Evolutionary conservation across 2,329 filamentous ascomycete genomes (phyloP).

Genomic region (Leptographium lundbergii): DNA sequence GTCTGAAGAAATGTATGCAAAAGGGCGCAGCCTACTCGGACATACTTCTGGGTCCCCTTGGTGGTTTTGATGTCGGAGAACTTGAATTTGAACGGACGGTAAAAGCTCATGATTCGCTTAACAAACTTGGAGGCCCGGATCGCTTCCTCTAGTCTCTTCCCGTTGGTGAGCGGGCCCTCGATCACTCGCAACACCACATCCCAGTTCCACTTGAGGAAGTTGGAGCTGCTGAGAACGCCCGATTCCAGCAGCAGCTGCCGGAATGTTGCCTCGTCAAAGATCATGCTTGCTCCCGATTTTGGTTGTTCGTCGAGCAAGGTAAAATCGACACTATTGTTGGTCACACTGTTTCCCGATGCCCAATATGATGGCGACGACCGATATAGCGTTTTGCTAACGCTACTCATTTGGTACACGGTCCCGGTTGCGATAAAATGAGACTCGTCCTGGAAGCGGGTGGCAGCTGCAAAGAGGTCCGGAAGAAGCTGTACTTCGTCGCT

Average conservation of each 20-base stretch:
- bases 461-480: constrained; percentile 69
- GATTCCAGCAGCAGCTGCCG: constrained; percentile 60
- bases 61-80: constrained; percentile 87
- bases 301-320: constrained; percentile 42
- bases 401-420: constrained; percentile 96
- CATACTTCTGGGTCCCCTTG: constrained; percentile 86
- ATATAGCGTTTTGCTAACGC: constrained; percentile 85
- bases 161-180: constrained; percentile 80
- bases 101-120: constrained; percentile 88
- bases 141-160: constrained; percentile 86
- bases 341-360: constrained; percentile 19
- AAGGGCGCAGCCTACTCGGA: constrained; percentile 77
- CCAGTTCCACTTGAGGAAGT: constrained; percentile 96
- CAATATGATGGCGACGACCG: constrained; percentile 50
- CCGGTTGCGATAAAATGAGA: constrained; percentile 70
- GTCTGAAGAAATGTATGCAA: constrained; percentile 80
- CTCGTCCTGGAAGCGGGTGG: constrained; percentile 58
- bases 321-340: constrained; percentile 31
- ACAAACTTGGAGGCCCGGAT: constrained; percentile 93
- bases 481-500: constrained; percentile 78
- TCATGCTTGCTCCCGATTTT: constrained; percentile 34
- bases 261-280: constrained; percentile 50
- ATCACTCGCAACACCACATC: constrained; percentile 82
- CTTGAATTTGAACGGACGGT: constrained; percentile 90
- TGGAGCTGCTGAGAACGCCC: constrained; percentile 76